Conservation (phyloP, 2,329 filamentous ascomycete species). For the Clonostachys chloroleuca region DNA sequence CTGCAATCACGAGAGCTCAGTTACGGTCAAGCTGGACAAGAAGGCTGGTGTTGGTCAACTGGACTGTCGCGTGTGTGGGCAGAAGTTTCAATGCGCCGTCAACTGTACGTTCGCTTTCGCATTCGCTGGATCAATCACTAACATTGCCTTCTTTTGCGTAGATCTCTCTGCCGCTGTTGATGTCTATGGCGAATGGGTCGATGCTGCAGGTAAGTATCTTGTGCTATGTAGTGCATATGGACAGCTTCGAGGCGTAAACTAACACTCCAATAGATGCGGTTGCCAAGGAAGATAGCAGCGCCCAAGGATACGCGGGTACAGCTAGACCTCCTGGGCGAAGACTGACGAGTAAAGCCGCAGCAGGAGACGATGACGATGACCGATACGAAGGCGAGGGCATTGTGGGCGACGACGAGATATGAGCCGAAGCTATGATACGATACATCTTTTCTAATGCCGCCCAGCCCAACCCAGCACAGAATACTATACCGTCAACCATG, state of each 20-base stretch:
- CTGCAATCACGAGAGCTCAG: constrained; percentile 95
- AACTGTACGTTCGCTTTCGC: constrained; percentile 62
- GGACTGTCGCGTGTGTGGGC: constrained; percentile 88
- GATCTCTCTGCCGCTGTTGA: constrained; percentile 89
- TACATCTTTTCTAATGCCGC: neutral
- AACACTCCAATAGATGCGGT: constrained; percentile 34
- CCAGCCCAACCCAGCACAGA: too few relatives aligned
- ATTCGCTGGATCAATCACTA: neutral
- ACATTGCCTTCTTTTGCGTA: constrained; percentile 25
- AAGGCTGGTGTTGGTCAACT: constrained; percentile 83
- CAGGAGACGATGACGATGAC: constrained; percentile 35
- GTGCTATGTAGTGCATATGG: neutral
- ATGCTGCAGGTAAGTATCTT: constrained; percentile 58
- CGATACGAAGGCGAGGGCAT: constrained; percentile 50
- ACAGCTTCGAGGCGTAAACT: constrained; percentile 4
- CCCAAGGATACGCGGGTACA: constrained; percentile 18
- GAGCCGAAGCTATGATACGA: neutral
- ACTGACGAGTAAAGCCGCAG: neutral
- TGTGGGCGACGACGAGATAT: constrained; percentile 43
- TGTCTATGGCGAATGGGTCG: constrained; percentile 97
- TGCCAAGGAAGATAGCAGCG: constrained; percentile 36
- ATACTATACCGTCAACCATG: too few relatives aligned
- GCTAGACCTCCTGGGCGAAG: constrained; percentile 7
- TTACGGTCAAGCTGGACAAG: constrained; percentile 89
- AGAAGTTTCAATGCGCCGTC: constrained; percentile 87